phyloP scores from a whole-genome alignment of 2,329 filamentous ascomycete species.

The Diplodia corticola region DNA sequence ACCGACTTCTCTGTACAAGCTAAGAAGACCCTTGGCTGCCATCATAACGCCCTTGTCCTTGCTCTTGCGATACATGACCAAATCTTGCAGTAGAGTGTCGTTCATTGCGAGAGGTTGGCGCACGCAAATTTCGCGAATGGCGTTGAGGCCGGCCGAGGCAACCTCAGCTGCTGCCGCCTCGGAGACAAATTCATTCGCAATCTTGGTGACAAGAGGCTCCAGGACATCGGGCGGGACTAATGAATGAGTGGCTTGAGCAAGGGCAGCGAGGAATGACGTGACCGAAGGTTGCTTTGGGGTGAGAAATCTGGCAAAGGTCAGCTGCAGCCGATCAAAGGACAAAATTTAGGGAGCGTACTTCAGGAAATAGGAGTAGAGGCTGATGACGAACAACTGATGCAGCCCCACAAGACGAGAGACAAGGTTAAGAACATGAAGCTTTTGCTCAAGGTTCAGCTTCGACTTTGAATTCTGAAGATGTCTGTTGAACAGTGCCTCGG shows the following conservation, averaged over 20 bases:
- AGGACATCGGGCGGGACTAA: conserved; percentile 90
- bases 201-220: conserved; percentile 89
- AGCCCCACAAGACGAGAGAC: conserved; percentile 88
- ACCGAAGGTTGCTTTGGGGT: conserved; percentile 86
- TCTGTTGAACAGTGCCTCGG: conserved; percentile 84
- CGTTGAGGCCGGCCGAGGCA: conserved; percentile 86
- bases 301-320: conserved; percentile 53
- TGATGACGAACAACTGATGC: conserved; percentile 86
- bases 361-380: conserved; percentile 94
- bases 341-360: conserved; percentile 54
- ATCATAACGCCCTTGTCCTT: conserved; percentile 99
- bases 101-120: conserved; percentile 95
- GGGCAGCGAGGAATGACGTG: conserved; percentile 86
- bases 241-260: conserved; percentile 88
- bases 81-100: conserved; percentile 90
- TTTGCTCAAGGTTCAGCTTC: conserved; percentile 84
- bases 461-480: conserved; percentile 86
- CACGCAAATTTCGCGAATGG: conserved; percentile 90
- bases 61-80: conserved; percentile 93
- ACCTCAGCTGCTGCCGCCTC: conserved; percentile 91
- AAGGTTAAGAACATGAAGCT: conserved; percentile 84
- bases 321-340: neutral
- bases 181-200: conserved; percentile 97
- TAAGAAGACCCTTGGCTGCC: conserved; percentile 89
- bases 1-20: conserved; percentile 86